Conservation (phyloP, 345 rosid genomes). For the Eucalyptus cloeziana region DNA sequence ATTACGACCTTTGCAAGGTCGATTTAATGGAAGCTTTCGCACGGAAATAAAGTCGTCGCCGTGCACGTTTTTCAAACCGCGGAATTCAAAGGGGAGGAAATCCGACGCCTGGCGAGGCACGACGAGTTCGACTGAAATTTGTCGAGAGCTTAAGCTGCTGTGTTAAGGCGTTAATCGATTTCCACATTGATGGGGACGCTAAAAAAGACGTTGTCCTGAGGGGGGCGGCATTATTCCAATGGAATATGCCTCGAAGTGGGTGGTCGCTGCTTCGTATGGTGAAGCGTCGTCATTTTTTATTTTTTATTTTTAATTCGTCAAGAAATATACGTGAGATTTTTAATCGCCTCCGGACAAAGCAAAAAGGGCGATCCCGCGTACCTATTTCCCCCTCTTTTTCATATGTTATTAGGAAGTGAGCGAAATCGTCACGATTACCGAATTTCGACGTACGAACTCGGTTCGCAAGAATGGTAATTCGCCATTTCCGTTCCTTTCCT, state of each 20-base stretch:
- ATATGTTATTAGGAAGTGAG: not conserved
- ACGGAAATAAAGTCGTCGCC: not conserved
- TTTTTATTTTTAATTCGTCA: not conserved
- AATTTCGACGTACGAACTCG: accelerated
- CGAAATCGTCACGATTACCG: accelerated
- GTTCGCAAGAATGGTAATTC: accelerated
- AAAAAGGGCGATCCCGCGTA: not conserved
- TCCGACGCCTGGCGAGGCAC: not conserved
- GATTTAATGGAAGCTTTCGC: not conserved
- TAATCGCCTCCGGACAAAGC: not conserved
- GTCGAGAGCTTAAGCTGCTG: not conserved
- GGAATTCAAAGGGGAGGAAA: not conserved
- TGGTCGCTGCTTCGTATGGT: not conserved
- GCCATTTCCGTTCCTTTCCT: not conserved
- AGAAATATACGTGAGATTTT: not conserved
- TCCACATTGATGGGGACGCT: not conserved
- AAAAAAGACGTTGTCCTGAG: not conserved
- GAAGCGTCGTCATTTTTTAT: not conserved
- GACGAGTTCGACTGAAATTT: not conserved
- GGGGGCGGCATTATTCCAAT: not conserved
- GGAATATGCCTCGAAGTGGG: not conserved
- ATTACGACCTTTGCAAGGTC: not conserved
- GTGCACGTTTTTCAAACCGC: not conserved
- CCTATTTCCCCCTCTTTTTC: not conserved
- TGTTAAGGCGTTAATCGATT: not conserved